These are phyloP conservation scores for Ceriops tagal DNA, from an alignment of 345 rosid species.

Conservation along the genomic window DNA sequence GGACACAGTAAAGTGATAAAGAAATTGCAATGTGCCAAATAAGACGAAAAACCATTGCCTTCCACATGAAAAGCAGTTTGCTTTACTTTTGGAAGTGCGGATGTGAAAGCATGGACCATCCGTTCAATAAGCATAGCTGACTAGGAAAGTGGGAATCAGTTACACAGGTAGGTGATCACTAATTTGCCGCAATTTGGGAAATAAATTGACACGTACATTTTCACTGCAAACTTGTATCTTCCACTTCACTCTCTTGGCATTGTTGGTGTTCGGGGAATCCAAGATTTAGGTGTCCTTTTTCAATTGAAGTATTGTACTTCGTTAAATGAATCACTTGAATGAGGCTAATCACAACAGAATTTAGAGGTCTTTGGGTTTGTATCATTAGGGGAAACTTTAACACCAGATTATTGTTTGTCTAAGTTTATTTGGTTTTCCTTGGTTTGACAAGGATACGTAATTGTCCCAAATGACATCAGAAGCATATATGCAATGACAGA, in stretches of 20 bases:
- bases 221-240: conserved; percentile 4
- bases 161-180: not conserved
- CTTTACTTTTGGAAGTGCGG: conserved; percentile 14
- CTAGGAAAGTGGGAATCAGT: conserved; percentile 4
- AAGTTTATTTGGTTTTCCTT: not conserved
- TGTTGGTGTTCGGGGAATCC: not conserved
- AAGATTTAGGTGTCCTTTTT: not conserved
- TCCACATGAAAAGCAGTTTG: conserved; percentile 13
- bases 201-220: not conserved
- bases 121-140: not conserved
- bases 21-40: conserved; percentile 6
- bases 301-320: not conserved
- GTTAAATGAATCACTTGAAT: not conserved
- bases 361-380: no score
- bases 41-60: conserved; percentile 12
- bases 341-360: not conserved
- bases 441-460: not conserved
- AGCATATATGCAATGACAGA: not conserved
- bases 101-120: not conserved
- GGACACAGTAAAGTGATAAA: conserved; percentile 5
- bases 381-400: no score
- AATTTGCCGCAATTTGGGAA: not conserved
- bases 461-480: not conserved
- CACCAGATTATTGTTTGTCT: not conserved
- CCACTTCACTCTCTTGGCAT: conserved; percentile 1